phyloP scores from a whole-genome alignment of 2,329 filamentous ascomycete genomes.

The Colletotrichum phormii region DNA sequence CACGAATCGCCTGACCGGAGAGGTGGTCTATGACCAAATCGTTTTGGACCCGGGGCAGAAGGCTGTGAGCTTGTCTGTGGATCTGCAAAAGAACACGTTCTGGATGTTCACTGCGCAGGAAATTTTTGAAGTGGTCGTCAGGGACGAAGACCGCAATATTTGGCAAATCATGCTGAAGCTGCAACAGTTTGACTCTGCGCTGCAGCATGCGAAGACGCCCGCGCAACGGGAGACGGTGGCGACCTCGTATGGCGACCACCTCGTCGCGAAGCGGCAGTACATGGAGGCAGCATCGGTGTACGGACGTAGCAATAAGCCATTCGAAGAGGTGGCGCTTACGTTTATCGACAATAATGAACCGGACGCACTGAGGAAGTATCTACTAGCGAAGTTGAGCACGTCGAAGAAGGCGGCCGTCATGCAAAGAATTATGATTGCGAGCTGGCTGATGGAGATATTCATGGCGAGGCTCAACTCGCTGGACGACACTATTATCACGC shows the following conservation, averaged over 20 bases:
- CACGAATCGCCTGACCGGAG: constrained; percentile 87
- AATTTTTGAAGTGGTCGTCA: constrained; percentile 93
- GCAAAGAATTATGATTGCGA: constrained; percentile 95
- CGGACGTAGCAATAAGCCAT: constrained; percentile 95
- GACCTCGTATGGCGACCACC: constrained; percentile 89
- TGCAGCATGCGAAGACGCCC: constrained; percentile 84
- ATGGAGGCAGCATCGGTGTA: constrained; percentile 90
- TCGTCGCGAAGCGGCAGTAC: constrained; percentile 85
- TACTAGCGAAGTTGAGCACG: constrained; percentile 83
- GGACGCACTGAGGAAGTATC: constrained; percentile 90
- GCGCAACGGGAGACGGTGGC: constrained; percentile 91
- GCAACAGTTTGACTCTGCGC: constrained; percentile 88
- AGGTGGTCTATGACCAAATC: constrained; percentile 87
- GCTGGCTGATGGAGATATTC: constrained; percentile 94
- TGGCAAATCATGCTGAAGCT: constrained; percentile 93
- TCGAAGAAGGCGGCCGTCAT: constrained; percentile 88
- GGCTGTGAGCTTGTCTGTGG: constrained; percentile 85
- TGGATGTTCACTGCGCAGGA: constrained; percentile 94
- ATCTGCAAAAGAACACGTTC: constrained; percentile 95
- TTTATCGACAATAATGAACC: constrained; percentile 92
- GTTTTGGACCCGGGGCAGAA: constrained; percentile 84
- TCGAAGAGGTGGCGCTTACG: constrained; percentile 92
- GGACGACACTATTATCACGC: constrained; percentile 92
- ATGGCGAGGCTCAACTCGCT: constrained; percentile 97
- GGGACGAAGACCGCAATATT: constrained; percentile 90